phyloP scores from a whole-genome alignment of 768 basidiomycete species.

The Floccularia luteovirens region DNA sequence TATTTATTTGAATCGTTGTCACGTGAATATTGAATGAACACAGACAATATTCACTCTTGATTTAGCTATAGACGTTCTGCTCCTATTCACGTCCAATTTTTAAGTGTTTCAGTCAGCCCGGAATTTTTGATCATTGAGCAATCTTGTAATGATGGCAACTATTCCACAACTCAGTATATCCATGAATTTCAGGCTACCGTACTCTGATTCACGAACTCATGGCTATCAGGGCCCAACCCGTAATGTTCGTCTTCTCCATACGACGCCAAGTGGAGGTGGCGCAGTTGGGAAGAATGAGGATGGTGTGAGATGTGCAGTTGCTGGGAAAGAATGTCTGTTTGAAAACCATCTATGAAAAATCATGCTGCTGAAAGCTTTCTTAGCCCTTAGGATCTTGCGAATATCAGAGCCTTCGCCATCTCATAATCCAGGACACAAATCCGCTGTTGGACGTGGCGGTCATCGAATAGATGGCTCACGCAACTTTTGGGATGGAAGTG shows the following conservation, averaged over 20 bases:
- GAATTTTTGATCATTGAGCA: too few relatives aligned
- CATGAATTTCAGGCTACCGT: slow-evolving; percentile 18
- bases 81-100: too few relatives aligned
- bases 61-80: too few relatives aligned
- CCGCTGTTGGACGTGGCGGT: slow-evolving; percentile 48
- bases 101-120: too few relatives aligned
- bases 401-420: slow-evolving; percentile 40
- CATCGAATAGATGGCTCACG: slow-evolving; percentile 64
- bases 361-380: not conserved
- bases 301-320: slow-evolving; percentile 58
- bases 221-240: slow-evolving; percentile 34
- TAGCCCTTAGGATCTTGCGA: slow-evolving; percentile 55
- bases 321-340: slow-evolving; percentile 69
- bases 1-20: too few relatives aligned
- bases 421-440: slow-evolving; percentile 38
- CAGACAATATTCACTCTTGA: too few relatives aligned
- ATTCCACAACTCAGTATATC: slow-evolving; percentile 18
- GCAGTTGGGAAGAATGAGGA: slow-evolving; percentile 64
- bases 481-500: slow-evolving; percentile 74
- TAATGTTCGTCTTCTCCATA: slow-evolving; percentile 54
- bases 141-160: slow-evolving; percentile 10
- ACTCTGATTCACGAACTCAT: slow-evolving; percentile 33
- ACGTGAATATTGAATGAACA: too few relatives aligned
- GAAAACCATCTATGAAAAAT: not conserved
- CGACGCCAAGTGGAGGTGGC: slow-evolving; percentile 55